Evolutionary conservation across 1,284 basidiomycete species (phyloP), one percentile per base, ranked within the genome.

Genomic region (Trichosporon asahii): DNA sequence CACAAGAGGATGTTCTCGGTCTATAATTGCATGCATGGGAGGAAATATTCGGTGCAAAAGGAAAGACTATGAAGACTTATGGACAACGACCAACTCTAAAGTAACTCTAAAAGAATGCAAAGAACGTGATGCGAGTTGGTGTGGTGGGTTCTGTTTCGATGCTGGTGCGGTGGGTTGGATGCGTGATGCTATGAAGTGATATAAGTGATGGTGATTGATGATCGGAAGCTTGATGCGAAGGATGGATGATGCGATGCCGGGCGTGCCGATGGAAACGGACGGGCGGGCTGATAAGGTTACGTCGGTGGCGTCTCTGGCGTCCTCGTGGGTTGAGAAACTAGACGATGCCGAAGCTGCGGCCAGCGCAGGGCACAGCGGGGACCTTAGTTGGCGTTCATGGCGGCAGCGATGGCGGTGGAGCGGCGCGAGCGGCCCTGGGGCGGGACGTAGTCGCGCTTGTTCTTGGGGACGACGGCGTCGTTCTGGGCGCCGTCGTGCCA

Each of bases 401-500:
- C 35, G 35, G 35, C 31, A 9, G 31, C 35, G 35, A 9, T 8
- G 35, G 35, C 35, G 55, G 25, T 29, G 18, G 44, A 53, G 21
- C 49, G 29, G 29, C 57, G 29, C 4, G 53, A 21, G 57, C 29
- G 27, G 27, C 57, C 57, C 29, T 61, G 57, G 15, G 57, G 57
- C 21, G 57, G 57, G 57, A 61, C 27, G 27, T 61, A 61, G 57
- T 31, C 57, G 57, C 57, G 57, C 29, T 33, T 61, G 57, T 21
- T 15, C 55, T 60, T 31, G 57, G 57, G 29, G 64, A 35, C 37
- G 46, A 71, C 21, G 7, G 53, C 67, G 46, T 70, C 72, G 7
- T 12, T 27, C 65, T 72, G 72, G 37, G 69, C 67, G 31, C 72
- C 72, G 60, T 72, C 72, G 18, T 5, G 25, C 25, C 57, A 72